phyloP scores from a whole-genome alignment of 257 asterid genomes.

The Solanum paucissectum region DNA sequence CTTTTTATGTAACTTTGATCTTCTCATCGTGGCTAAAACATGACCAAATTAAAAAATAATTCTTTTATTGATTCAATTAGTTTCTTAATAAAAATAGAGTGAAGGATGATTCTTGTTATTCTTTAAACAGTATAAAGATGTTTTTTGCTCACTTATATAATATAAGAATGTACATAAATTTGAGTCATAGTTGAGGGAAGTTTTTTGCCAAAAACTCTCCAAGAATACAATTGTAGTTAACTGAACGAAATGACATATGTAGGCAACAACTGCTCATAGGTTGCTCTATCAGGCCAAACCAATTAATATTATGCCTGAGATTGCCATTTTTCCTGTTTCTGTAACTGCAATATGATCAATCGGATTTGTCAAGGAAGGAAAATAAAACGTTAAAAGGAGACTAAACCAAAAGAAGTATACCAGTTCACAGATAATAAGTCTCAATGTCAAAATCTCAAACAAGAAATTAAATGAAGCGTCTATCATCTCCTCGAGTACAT shows the following conservation, averaged over 20 bases:
- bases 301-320: neutral
- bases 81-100: too few species aligned
- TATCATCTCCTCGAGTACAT: neutral
- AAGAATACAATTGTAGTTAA: neutral
- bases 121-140: too few species aligned
- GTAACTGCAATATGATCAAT: neutral
- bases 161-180: too few species aligned
- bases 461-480: neutral
- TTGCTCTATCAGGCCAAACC: neutral
- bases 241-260: neutral
- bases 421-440: neutral
- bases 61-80: too few species aligned
- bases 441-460: neutral
- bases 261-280: neutral
- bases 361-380: neutral
- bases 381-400: too few species aligned
- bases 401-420: neutral
- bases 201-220: neutral
- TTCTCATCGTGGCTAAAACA: too few species aligned
- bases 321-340: neutral
- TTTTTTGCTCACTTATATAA: too few species aligned
- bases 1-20: too few species aligned
- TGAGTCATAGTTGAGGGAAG: too few species aligned
- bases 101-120: too few species aligned
- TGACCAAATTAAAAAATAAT: too few species aligned